A percentile compares a stretch with the other conserved stretches of the same genome.
Conservation (phyloP, 768 basidiomycete species). For the Amanita brunnescens region DNA sequence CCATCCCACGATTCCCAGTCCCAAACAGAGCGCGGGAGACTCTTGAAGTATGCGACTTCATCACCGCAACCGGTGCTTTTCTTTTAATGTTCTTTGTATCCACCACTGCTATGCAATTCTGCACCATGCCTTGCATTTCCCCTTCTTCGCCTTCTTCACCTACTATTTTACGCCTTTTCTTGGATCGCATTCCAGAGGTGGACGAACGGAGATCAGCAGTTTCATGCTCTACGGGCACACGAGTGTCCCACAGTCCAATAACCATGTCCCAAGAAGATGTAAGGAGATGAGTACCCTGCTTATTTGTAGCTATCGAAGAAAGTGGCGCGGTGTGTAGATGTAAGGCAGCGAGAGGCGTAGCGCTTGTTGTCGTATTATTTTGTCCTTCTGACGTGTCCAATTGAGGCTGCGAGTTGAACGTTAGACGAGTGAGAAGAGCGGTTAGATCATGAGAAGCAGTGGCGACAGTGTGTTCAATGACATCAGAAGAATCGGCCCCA, state of each 20-base stretch:
- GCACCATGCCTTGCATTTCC: background rate
- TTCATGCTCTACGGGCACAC: conserved; percentile 41
- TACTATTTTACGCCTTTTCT: conserved; percentile 57
- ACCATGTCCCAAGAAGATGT: conserved; percentile 85
- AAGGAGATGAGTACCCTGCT: conserved; percentile 54
- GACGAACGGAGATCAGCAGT: background rate
- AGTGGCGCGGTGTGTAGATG: conserved; percentile 79
- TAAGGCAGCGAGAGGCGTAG: conserved; percentile 55
- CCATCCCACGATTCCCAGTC: conserved; percentile 14
- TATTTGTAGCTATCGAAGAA: conserved; percentile 55
- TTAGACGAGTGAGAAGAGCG: conserved; percentile 44
- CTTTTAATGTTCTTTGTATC: conserved; percentile 28
- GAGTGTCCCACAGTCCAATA: conserved; percentile 73
- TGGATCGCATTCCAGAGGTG: conserved; percentile 24
- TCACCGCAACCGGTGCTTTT: conserved; percentile 62
- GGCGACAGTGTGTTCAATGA: conserved; percentile 37
- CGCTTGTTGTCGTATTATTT: conserved; percentile 11
- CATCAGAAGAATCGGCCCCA: conserved; percentile 8
- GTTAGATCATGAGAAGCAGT: conserved; percentile 77
- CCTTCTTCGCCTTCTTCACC: conserved; percentile 14
- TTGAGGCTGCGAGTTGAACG: conserved; percentile 17
- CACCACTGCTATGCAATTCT: background rate
- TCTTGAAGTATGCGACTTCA: conserved; percentile 78
- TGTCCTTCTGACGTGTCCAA: background rate
- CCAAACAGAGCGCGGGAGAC: conserved; percentile 69